Percentiles rank a stretch among this genome's conserved stretches.
phyloP scores from a whole-genome alignment of 345 rosid species.

The Pseudoturritis turrita region DNA sequence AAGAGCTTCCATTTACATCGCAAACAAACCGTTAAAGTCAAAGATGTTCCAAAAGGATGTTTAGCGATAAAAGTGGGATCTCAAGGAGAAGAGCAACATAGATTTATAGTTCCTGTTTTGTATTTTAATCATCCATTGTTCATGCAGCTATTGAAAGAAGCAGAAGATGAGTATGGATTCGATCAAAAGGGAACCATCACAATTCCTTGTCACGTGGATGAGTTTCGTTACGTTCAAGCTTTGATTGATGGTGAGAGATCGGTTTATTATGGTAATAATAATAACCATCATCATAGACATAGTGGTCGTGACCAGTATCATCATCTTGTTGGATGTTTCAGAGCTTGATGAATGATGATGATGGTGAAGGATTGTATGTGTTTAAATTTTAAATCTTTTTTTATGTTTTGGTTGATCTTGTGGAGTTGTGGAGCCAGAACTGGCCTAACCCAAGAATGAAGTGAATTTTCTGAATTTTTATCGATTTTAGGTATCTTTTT shows the following conservation, averaged over 20 bases:
- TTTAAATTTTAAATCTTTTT: background rate
- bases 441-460: constrained; percentile 34
- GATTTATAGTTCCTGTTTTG: constrained; percentile 51
- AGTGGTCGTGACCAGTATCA: constrained; percentile 24
- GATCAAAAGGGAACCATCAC: constrained; percentile 62
- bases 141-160: constrained; percentile 54
- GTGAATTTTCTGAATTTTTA: background rate
- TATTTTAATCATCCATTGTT: constrained; percentile 62
- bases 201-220: constrained; percentile 53
- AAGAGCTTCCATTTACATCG: constrained; percentile 29
- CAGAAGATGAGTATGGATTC: constrained; percentile 62
- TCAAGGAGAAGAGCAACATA: constrained; percentile 43
- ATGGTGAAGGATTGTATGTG: background rate
- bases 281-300: constrained; percentile 24
- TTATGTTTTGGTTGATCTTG: constrained; percentile 1
- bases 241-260: constrained; percentile 61
- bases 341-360: constrained; percentile 37
- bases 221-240: constrained; percentile 50
- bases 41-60: constrained; percentile 55
- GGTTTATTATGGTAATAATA: constrained; percentile 35
- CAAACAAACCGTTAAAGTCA: constrained; percentile 31
- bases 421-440: constrained; percentile 39
- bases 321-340: constrained; percentile 58
- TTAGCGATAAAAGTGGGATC: constrained; percentile 56
- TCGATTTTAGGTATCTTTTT: background rate